A percentile compares a stretch with the other conserved stretches of the same genome.
These are phyloP conservation scores for Talaromyces sp. DNA, from an alignment of 2,329 filamentous ascomycete genomes.

Conservation along the genomic window DNA sequence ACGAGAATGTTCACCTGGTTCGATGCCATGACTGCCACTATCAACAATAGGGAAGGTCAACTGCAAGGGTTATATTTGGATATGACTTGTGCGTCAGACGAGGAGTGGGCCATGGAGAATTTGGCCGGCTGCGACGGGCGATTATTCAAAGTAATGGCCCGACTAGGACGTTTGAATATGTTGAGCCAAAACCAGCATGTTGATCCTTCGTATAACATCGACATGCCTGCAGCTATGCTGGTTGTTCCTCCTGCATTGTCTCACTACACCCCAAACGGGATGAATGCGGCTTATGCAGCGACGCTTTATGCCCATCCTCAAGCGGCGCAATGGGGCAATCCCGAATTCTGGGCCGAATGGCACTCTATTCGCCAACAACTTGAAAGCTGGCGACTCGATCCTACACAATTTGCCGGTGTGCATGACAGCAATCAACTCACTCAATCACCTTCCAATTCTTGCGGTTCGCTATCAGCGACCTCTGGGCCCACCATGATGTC, in stretches of 20 bases:
- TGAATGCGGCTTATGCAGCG: conserved; percentile 30
- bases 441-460: conserved; percentile 14
- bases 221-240: conserved; percentile 26
- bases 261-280: conserved; percentile 35
- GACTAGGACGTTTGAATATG: conserved; percentile 78
- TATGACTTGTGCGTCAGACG: conserved; percentile 60
- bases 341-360: conserved; percentile 80
- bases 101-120: conserved; percentile 75
- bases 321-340: conserved; percentile 12
- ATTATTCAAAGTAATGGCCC: conserved; percentile 80
- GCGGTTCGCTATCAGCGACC: conserved; percentile 15
- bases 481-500: conserved; percentile 29
- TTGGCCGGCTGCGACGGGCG: conserved; percentile 81
- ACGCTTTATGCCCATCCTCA: conserved; percentile 9
- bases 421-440: conserved; percentile 18
- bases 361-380: conserved; percentile 71
- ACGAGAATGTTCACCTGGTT: conserved; percentile 92
- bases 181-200: conserved; percentile 64
- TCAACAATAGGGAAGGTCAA: conserved; percentile 87
- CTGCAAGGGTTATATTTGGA: conserved; percentile 63
- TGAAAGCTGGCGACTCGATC: conserved; percentile 75
- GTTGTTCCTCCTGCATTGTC: conserved; percentile 36
- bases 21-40: conserved; percentile 85
- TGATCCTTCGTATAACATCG: conserved; percentile 25
- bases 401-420: conserved; percentile 27